Conservation (phyloP, 2,329 filamentous ascomycete species). For the Fusarium proliferatum region DNA sequence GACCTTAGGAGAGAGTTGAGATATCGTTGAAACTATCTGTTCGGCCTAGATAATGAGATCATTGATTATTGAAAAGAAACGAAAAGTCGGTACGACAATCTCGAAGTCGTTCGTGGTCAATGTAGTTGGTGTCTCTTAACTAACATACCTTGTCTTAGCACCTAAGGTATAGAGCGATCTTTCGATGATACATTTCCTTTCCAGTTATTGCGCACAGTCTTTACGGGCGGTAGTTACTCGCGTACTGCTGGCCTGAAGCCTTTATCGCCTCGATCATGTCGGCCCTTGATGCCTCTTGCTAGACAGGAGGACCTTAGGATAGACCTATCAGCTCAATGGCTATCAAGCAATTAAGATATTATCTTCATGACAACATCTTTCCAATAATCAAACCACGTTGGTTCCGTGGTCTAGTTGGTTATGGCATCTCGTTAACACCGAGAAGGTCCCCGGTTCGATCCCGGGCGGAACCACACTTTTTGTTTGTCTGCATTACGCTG, state of each 20-base stretch:
- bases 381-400: slow-evolving; percentile 2
- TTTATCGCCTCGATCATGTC: neutral
- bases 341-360: accelerated
- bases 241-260: neutral
- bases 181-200: neutral
- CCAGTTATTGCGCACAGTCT: neutral
- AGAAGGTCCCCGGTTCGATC: slow-evolving; percentile 19
- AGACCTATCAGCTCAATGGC: too few species aligned
- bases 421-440: slow-evolving; percentile 22
- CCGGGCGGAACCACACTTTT: slow-evolving; percentile 9
- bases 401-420: slow-evolving; percentile 41
- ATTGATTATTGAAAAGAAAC: neutral
- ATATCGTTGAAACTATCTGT: too few species aligned
- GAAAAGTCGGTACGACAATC: neutral
- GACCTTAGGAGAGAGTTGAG: neutral
- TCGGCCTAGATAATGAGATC: too few species aligned
- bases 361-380: accelerated
- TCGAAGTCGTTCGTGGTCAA: neutral
- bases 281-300: neutral
- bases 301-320: neutral
- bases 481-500: neutral
- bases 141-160: neutral
- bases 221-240: neutral
- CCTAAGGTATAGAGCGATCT: neutral
- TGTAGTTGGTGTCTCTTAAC: neutral